A percentile compares a stretch with the other conserved stretches of the same genome.
phyloP scores from a whole-genome alignment of 2,329 filamentous ascomycete species.

The Paracoccidioides lutzii region DNA sequence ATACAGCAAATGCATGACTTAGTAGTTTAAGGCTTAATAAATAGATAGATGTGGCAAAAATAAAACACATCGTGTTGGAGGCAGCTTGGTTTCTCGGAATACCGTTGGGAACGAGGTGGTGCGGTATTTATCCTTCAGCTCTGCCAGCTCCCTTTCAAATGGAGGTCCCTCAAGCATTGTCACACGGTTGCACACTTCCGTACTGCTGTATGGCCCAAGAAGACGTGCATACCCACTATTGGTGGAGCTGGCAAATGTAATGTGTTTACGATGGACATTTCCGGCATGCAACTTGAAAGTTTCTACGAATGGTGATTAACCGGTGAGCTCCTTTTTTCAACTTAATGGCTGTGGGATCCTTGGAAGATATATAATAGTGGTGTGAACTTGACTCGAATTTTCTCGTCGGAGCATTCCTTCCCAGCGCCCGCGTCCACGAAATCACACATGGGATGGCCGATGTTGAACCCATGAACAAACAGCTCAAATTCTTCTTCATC shows the following conservation, averaged over 20 bases:
- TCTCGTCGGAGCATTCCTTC: slow-evolving; percentile 33
- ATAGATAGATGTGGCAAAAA: not conserved
- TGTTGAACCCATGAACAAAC: slow-evolving; percentile 34
- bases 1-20: slow-evolving; percentile 1
- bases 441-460: slow-evolving; percentile 25
- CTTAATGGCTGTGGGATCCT: not conserved
- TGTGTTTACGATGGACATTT: slow-evolving; percentile 29
- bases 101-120: slow-evolving; percentile 1
- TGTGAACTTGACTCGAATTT: slow-evolving; percentile 25
- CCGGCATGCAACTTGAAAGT: slow-evolving; percentile 22
- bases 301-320: slow-evolving; percentile 12
- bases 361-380: not conserved
- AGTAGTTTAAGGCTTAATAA: not conserved
- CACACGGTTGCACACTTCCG: slow-evolving; percentile 17
- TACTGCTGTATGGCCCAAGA: slow-evolving; percentile 21
- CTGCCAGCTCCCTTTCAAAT: slow-evolving; percentile 26
- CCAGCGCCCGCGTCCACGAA: slow-evolving; percentile 32
- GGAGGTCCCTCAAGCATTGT: slow-evolving; percentile 26
- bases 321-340: not conserved
- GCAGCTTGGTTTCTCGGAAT: not conserved
- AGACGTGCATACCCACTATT: slow-evolving; percentile 34
- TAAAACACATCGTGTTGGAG: slow-evolving; percentile 1
- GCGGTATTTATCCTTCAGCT: slow-evolving; percentile 12
- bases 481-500: slow-evolving; percentile 16
- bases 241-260: slow-evolving; percentile 32